Base-by-base conservation (phyloP, 2,329 filamentous ascomycete genomes). In the Neoscytalidium dimidiatum region DNA sequence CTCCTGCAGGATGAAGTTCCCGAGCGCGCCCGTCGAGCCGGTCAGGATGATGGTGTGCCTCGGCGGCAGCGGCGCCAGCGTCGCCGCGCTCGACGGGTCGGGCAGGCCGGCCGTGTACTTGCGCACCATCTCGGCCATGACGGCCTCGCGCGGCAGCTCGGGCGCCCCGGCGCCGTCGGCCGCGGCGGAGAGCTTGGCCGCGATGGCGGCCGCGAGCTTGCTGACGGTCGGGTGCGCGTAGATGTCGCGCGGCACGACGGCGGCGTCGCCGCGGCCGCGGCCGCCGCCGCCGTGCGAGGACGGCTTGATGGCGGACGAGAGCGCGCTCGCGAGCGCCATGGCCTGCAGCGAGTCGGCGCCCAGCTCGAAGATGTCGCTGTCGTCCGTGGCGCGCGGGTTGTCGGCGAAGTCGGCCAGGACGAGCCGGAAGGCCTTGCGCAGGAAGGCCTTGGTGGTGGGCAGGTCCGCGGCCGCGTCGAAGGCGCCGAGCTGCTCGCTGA, bases 271-370 rank as follows among this genome's bases (percentile, higher is more conserved):
- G 19, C 44, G 56, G 29, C 60, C 66, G 19, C 67, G 58, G 19
- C 44, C 56, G 29, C 60, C 66, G 8, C 53, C 63, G 3, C 56
- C 23, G 65, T 70, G 52, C 21, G 66, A 68, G 21, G 67, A 68
- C 4, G 62, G 41, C 26, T 53, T 61, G 29, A 65, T 31, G 56
- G 68, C 69, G n/a, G 71, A 52, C n/a, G 68, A 70, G 7, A 70
- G 65, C 2, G 67, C 66, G 26, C 63, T 67, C 9, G 70, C 63
- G 3, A 73, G 65, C 5, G 70, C 69, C 13, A 74, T 68, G n/a
- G 69, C 70, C 41, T 74, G 71, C 14, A 78, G 68, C 23, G 75
- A 77, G 63, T 78, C 76, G 7, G 76, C 68, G 1, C 74, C 75
- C 5, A 74, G 67, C 3, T 66, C 67, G 61, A 78, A 77, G 29